Percentiles rank a stretch among this genome's conserved stretches.
phyloP scores from a whole-genome alignment of 2,329 filamentous ascomycete species.

The Helminthosporium solani region DNA sequence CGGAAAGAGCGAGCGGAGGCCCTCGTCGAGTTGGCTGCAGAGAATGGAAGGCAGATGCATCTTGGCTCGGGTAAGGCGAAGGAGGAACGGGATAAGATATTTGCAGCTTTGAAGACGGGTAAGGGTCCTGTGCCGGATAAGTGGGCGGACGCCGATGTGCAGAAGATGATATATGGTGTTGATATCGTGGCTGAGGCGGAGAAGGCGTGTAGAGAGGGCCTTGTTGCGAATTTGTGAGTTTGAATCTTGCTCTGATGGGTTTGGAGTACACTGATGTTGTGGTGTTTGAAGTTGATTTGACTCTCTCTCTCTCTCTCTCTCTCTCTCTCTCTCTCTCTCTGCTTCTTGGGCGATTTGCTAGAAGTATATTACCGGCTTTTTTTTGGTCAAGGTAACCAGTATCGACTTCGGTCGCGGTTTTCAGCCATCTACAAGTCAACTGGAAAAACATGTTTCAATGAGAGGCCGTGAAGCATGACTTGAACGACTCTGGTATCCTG shows the following conservation, averaged over 20 bases:
- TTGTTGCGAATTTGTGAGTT: constrained; percentile 26
- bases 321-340: too few species aligned
- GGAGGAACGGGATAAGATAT: constrained; percentile 58
- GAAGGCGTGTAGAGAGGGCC: constrained; percentile 43
- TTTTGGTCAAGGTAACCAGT: too few species aligned
- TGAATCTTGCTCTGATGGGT: background rate
- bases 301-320: too few species aligned
- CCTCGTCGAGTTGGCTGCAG: constrained; percentile 58
- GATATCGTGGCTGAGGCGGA: constrained; percentile 50
- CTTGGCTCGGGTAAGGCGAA: constrained; percentile 60
- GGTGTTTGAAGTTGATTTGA: background rate
- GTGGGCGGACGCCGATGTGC: constrained; percentile 55
- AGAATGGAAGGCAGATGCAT: constrained; percentile 56
- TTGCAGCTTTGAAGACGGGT: constrained; percentile 49
- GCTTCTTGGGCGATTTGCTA: too few species aligned
- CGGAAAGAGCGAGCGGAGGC: constrained; percentile 59
- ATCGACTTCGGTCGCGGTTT: too few species aligned
- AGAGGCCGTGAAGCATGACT: too few species aligned
- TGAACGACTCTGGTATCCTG: too few species aligned
- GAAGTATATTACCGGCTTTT: too few species aligned
- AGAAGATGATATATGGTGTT: constrained; percentile 51
- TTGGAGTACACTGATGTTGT: background rate
- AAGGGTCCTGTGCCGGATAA: constrained; percentile 51
- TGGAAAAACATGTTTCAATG: too few species aligned
- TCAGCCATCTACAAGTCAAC: too few species aligned